These are phyloP conservation scores for Leccinum subatratum DNA, from an alignment of 1,284 basidiomycete genomes.

Conservation along the genomic window DNA sequence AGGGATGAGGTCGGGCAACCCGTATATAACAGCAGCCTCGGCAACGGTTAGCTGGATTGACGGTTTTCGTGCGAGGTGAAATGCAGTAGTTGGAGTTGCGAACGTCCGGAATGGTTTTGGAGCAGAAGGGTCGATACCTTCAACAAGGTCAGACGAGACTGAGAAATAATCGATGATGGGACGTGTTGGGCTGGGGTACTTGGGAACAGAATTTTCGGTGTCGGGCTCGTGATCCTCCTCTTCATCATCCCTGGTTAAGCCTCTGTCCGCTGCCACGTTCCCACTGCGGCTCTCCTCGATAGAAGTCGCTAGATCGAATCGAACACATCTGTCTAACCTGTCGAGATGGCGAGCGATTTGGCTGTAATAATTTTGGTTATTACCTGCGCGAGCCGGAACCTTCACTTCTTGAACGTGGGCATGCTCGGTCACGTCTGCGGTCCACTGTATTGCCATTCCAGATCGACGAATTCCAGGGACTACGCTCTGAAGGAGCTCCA, in stretches of 20 bases:
- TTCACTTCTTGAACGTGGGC: conserved; percentile 9
- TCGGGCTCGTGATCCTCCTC: conserved; percentile 8
- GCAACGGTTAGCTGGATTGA: conserved; percentile 1
- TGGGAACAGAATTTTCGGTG: not conserved
- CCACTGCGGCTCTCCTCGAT: not conserved
- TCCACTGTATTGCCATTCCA: conserved; percentile 8
- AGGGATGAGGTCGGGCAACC: conserved; percentile 5
- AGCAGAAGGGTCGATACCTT: not conserved
- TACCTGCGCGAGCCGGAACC: conserved; percentile 3
- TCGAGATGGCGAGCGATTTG: conserved; percentile 4
- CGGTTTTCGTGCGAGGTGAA: conserved; percentile 10
- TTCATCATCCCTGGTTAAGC: not conserved
- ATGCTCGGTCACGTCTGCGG: conserved; percentile 7
- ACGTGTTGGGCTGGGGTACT: not conserved
- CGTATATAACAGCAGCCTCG: conserved; percentile 4
- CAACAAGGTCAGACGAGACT: not conserved
- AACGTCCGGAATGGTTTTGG: conserved; percentile 7
- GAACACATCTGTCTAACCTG: conserved; percentile 5
- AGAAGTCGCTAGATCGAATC: conserved; percentile 6
- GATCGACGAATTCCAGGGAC: conserved; percentile 1
- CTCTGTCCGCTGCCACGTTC: not conserved
- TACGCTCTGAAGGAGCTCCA: conserved; percentile 1
- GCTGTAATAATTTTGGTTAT: conserved; percentile 5
- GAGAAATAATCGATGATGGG: conserved; percentile 10
- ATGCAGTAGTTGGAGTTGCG: conserved; percentile 6